phyloP scores from a whole-genome alignment of 805 yeast genomes.

The Starmerella vaccinii region DNA sequence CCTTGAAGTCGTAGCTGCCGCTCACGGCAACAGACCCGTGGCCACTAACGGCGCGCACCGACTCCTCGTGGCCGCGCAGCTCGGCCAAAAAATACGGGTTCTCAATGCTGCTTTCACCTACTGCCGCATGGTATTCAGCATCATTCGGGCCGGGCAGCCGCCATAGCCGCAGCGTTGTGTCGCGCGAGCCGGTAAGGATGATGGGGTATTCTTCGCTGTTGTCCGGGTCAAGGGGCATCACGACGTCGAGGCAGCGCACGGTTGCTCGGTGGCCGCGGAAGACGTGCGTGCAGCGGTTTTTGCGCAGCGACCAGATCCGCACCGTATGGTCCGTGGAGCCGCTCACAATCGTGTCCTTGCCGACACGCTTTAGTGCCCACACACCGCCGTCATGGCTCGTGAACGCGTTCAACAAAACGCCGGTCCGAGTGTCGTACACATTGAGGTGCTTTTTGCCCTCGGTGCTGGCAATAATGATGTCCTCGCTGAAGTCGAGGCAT shows the following conservation, averaged over 20 bases:
- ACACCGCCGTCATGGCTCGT: constrained; percentile 96
- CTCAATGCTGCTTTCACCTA: constrained; percentile 14
- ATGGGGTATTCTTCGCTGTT: constrained; percentile 53
- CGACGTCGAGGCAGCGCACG: constrained; percentile 78
- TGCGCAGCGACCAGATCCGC: constrained; percentile 80
- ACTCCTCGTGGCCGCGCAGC: constrained; percentile 62
- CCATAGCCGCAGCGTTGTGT: constrained; percentile 77
- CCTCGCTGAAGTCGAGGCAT: constrained; percentile 85
- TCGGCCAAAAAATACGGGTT: constrained; percentile 57
- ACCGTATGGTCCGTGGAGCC: constrained; percentile 94
- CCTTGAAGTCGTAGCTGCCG: constrained; percentile 83
- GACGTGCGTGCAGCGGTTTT: constrained; percentile 81
- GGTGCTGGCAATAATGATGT: constrained; percentile 83
- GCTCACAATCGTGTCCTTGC: constrained; percentile 62
- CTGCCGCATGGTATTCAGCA: constrained; percentile 26
- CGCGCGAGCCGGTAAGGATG: constrained; percentile 82
- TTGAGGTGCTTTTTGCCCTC: constrained; percentile 68
- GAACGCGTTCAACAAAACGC: constrained; percentile 50
- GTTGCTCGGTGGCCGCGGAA: constrained; percentile 89
- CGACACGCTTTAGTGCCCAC: constrained; percentile 89
- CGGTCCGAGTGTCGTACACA: constrained; percentile 68
- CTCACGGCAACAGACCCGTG: constrained; percentile 72
- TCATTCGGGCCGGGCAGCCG: constrained; percentile 44
- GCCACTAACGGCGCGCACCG: constrained; percentile 83
- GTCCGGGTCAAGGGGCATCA: constrained; percentile 49